phyloP scores from a whole-genome alignment of 805 yeast species.

The Scheffersomyces stipitis region DNA sequence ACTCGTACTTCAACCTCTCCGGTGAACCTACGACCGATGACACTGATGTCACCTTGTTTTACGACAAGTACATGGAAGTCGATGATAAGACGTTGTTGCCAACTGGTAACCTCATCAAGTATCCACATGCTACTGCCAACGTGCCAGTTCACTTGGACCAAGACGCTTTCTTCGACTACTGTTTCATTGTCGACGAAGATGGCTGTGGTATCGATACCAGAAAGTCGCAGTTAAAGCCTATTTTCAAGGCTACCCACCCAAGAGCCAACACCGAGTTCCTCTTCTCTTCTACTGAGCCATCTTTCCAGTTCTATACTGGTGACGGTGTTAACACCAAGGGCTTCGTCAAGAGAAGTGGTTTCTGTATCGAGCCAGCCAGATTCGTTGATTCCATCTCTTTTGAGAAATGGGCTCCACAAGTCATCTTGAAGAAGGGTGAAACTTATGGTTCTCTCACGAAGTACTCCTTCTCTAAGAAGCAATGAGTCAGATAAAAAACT shows the following conservation, averaged over 20 bases:
- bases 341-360: conserved; percentile 46
- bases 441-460: conserved; percentile 50
- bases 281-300: conserved; percentile 60
- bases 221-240: conserved; percentile 25
- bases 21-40: conserved; percentile 29
- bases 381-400: conserved; percentile 54
- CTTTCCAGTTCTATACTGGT: conserved; percentile 67
- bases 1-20: conserved; percentile 56
- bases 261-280: conserved; percentile 40
- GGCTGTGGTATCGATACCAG: conserved; percentile 48
- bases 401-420: conserved; percentile 49
- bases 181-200: conserved; percentile 45
- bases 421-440: conserved; percentile 46
- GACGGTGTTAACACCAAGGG: conserved; percentile 44
- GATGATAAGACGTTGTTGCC: conserved; percentile 37
- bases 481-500: too few species aligned
- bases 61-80: conserved; percentile 44
- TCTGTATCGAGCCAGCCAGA: conserved; percentile 64
- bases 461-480: conserved; percentile 17
- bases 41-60: conserved; percentile 29
- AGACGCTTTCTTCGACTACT: conserved; percentile 39
- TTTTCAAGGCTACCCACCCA: conserved; percentile 48
- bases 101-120: conserved; percentile 43
- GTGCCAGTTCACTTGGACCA: conserved; percentile 16
- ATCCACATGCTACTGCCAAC: conserved; percentile 17